Evolutionary conservation across 2,329 filamentous ascomycete genomes (phyloP), one percentile per base, ranked within the genome.

Genomic region (Colletotrichum noveboracense): DNA sequence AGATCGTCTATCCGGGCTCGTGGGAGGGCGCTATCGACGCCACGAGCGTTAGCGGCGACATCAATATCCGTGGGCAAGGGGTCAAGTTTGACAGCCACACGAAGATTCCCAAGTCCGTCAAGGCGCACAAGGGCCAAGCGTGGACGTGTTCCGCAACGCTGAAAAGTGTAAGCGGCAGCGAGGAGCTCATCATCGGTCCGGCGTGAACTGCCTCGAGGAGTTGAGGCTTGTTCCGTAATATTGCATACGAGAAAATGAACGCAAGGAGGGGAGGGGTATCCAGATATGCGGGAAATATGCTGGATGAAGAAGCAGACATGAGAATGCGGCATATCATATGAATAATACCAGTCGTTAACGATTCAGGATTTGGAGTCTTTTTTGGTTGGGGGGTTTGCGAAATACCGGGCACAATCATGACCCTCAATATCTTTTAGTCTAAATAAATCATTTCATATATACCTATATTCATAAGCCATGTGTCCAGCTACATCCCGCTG

Each of bases 21-120:
- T 91, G 90, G 90, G 86, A 87, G 77, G 90, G 90, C 16, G 77
- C 78, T 24, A 80, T 91, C 38, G 76, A 76, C 12, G 84, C 87
- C 14, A 71, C 83, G 74, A 84, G 85, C 21, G 81, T 87, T 18
- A 85, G 85, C 28, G 89, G 89, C 4, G 77, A 71, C 12, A 81
- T 90, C 34, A 69, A 74, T 3, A 81, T 87, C 9, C 76, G 67
- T 24, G 90, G 90, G 16, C 82, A 86, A 55, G 88, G 84, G 18
- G 83, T 91, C 14, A 77, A 82, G 67, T 78, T 86, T 24, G 80
- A 83, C 10, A 80, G 79, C n/a, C 84, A 82, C 7, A 71, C 66
- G 4, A 80, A 84, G 77, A 86, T 84, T 84, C 61, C 86, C 43
- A 80, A 80, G 18, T 75, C 83, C 60, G 81, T 82, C 34, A 79